Percentiles rank a stretch among this genome's conserved stretches.
These are phyloP conservation scores for Pseudocercospora vitis DNA, from an alignment of 2,329 filamentous ascomycete genomes.

Conservation along the genomic window DNA sequence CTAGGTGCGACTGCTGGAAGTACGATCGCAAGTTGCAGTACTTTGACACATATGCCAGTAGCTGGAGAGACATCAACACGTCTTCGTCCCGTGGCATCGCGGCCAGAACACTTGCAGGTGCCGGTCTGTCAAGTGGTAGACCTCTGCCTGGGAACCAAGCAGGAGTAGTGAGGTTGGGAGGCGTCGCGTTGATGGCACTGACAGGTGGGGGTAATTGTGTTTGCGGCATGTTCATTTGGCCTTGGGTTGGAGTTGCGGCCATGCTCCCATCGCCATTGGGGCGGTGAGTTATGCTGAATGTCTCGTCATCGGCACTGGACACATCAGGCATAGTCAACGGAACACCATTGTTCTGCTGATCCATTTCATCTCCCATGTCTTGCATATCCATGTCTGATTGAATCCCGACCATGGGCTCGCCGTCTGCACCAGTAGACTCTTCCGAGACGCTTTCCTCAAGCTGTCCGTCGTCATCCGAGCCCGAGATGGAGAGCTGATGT, in stretches of 20 bases:
- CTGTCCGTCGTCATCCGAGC: slow-evolving; percentile 81
- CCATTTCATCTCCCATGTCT: slow-evolving; percentile 81
- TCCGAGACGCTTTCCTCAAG: slow-evolving; percentile 81
- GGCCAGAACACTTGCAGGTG: slow-evolving; percentile 68
- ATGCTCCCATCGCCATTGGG: slow-evolving; percentile 82
- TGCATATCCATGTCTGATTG: slow-evolving; percentile 81
- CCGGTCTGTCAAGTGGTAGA: slow-evolving; percentile 31
- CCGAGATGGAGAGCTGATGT: slow-evolving; percentile 83
- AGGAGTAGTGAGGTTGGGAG: slow-evolving; percentile 66
- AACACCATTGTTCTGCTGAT: slow-evolving; percentile 65
- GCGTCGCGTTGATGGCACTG: slow-evolving; percentile 68
- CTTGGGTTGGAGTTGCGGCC: slow-evolving; percentile 63
- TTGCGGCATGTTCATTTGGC: slow-evolving; percentile 32
- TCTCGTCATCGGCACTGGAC: slow-evolving; percentile 80
- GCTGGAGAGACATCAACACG: slow-evolving; percentile 94
- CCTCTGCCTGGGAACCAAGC: slow-evolving; percentile 33
- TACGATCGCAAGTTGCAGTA: slow-evolving; percentile 95
- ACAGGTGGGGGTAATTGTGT: slow-evolving; percentile 52
- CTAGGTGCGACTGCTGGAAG: slow-evolving; percentile 91
- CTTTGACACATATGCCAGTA: slow-evolving; percentile 96
- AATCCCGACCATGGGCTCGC: slow-evolving; percentile 73
- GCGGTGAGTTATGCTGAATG: slow-evolving; percentile 91
- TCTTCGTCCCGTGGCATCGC: slow-evolving; percentile 97
- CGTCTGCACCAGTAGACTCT: slow-evolving; percentile 73
- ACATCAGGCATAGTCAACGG: slow-evolving; percentile 74